phyloP scores from a whole-genome alignment of 108 stramenopile genomes.

The Nitzschia putrida region DNA sequence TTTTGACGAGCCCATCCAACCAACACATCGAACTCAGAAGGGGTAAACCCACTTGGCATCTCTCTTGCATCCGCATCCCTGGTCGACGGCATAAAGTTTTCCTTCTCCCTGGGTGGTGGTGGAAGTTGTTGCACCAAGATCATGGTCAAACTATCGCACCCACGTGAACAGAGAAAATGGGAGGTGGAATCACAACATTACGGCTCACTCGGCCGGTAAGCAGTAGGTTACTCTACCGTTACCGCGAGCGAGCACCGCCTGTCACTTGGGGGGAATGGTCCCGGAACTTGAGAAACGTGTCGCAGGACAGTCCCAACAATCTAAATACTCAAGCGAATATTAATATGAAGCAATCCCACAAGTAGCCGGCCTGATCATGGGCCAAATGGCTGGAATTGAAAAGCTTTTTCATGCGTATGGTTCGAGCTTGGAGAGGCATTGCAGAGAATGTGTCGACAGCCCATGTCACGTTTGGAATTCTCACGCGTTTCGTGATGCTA shows the following conservation, averaged over 20 bases:
- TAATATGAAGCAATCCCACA: neutral
- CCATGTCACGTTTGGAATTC: too few relatives aligned
- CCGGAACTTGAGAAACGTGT: too few relatives aligned
- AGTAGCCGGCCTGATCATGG: neutral
- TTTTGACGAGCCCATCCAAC: slow-evolving; percentile 39
- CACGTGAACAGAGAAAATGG: neutral
- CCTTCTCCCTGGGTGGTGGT: neutral
- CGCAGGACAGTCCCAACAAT: too few relatives aligned
- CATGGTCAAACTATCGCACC: neutral
- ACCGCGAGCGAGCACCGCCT: neutral
- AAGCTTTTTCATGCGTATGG: too few relatives aligned
- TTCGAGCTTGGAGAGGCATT: too few relatives aligned
- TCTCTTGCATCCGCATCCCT: slow-evolving; percentile 6
- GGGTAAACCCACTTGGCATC: slow-evolving; percentile 34
- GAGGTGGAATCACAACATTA: too few relatives aligned
- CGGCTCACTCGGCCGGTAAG: neutral
- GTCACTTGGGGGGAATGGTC: neutral
- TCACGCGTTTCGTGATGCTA: too few relatives aligned
- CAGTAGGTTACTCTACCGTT: neutral
- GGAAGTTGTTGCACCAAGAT: neutral
- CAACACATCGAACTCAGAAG: slow-evolving; percentile 36
- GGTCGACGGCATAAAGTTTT: slow-evolving; percentile 6
- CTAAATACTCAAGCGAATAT: too few relatives aligned
- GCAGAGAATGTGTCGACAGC: too few relatives aligned
- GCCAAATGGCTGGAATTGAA: neutral